A percentile compares a stretch with the other conserved stretches of the same genome.
These are phyloP conservation scores for Geotrichum phurueaensis DNA, from an alignment of 1,139 yeast genomes.

Conservation along the genomic window DNA sequence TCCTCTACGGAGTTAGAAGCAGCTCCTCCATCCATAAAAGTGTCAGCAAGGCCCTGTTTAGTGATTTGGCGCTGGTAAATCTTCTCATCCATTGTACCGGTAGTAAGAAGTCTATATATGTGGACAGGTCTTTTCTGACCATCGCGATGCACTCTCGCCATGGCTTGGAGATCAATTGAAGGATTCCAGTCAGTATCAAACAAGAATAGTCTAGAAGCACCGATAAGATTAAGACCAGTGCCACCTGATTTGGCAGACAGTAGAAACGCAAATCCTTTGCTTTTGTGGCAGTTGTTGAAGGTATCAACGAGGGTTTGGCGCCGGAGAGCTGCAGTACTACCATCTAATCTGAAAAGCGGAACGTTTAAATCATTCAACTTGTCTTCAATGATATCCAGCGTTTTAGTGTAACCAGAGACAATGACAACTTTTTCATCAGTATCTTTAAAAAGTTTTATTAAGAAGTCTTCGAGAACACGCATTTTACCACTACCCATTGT, in stretches of 20 bases:
- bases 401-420: slow-evolving; percentile 84
- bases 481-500: slow-evolving; percentile 34
- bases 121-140: slow-evolving; percentile 78
- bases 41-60: slow-evolving; percentile 73
- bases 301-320: slow-evolving; percentile 61
- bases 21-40: slow-evolving; percentile 51
- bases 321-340: slow-evolving; percentile 63
- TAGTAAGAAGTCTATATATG: slow-evolving; percentile 62
- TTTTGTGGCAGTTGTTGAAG: slow-evolving; percentile 52
- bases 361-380: slow-evolving; percentile 48
- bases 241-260: slow-evolving; percentile 94
- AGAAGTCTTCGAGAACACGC: slow-evolving; percentile 30
- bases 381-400: slow-evolving; percentile 68
- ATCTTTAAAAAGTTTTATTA: slow-evolving; percentile 28
- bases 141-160: slow-evolving; percentile 93
- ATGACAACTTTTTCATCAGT: slow-evolving; percentile 72
- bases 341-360: slow-evolving; percentile 67
- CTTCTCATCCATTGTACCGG: slow-evolving; percentile 93
- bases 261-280: slow-evolving; percentile 56
- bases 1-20: background rate
- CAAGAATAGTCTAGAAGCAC: slow-evolving; percentile 78
- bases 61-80: slow-evolving; percentile 89
- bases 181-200: slow-evolving; percentile 97
- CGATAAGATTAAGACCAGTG: slow-evolving; percentile 80
- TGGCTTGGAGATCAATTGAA: slow-evolving; percentile 84